Conservation (phyloP, 2,329 filamentous ascomycete genomes). For the Gliomastix tumulicola region DNA sequence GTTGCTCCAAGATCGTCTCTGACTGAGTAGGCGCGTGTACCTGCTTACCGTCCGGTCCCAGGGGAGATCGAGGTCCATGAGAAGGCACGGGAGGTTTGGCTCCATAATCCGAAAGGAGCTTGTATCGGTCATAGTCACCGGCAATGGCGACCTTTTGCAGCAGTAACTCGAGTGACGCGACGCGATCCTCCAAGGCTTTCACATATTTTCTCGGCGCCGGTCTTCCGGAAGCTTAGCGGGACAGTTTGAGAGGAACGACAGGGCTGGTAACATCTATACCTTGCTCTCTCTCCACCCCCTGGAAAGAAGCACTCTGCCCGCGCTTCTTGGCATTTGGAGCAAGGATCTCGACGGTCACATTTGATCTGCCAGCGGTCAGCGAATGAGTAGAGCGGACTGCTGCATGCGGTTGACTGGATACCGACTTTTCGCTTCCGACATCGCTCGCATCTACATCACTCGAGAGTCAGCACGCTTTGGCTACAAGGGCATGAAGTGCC, state of each 20-base stretch:
- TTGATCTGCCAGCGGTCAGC: too few species aligned
- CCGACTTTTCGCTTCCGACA: too few species aligned
- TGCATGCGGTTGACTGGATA: too few species aligned
- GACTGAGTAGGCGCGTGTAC: background rate
- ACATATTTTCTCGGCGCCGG: slow-evolving; percentile 37
- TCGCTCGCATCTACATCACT: too few species aligned
- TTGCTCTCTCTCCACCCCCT: slow-evolving; percentile 32
- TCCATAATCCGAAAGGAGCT: slow-evolving; percentile 25
- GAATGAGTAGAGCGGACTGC: too few species aligned
- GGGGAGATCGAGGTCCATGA: too few species aligned
- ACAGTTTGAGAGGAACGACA: background rate
- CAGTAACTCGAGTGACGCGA: slow-evolving; percentile 35
- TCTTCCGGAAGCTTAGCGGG: too few species aligned
- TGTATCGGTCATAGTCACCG: slow-evolving; percentile 26
- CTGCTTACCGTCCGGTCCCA: too few species aligned
- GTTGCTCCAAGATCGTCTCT: slow-evolving; percentile 4
- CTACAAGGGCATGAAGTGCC: too few species aligned
- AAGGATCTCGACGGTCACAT: slow-evolving; percentile 43
- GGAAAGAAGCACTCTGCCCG: slow-evolving; percentile 28
- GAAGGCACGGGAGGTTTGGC: too few species aligned
- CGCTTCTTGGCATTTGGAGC: slow-evolving; percentile 37
- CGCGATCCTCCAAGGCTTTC: slow-evolving; percentile 37
- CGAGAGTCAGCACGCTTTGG: too few species aligned
- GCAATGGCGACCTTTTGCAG: slow-evolving; percentile 34
- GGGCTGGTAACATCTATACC: slow-evolving; percentile 19